Evolutionary conservation across 228 moss, liverwort and hornwort genomes (phyloP).

Genomic region (Sphagnum fallax): DNA sequence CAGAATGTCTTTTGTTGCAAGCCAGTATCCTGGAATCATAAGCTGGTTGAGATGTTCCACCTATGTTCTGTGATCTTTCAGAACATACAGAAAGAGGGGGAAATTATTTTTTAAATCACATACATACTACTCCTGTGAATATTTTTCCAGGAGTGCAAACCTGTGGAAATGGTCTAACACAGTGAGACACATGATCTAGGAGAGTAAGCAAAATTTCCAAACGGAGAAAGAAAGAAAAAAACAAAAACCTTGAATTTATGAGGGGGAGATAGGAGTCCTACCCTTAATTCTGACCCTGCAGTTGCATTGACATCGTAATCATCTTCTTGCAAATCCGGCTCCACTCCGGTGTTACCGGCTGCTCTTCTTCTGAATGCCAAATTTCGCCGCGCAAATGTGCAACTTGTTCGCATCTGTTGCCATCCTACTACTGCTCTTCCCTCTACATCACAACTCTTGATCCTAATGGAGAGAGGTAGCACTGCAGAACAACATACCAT

Average conservation of each 20-base stretch:
- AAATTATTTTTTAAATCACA: neutral
- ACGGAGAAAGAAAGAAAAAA: neutral
- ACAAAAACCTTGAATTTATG: neutral
- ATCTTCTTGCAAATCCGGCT: constrained; percentile 73
- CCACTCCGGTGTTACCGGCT: constrained; percentile 38
- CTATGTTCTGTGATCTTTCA: no score
- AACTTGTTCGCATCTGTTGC: no score
- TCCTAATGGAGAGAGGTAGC: no score
- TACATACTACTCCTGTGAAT: neutral
- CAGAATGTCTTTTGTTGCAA: no score
- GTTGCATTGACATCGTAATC: constrained; percentile 28
- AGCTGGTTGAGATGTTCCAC: no score
- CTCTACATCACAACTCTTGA: no score
- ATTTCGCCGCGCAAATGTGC: no score
- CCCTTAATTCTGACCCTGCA: constrained; percentile 46
- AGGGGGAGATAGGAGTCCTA: constrained; percentile 6
- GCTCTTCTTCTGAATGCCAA: constrained; percentile 1
- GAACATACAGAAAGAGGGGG: no score
- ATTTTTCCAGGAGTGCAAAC: neutral
- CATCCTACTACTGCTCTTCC: no score
- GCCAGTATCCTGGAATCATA: no score
- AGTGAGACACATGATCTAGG: neutral
- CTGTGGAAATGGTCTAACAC: neutral
- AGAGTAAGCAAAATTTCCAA: neutral
- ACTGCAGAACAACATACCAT: no score